Conservation (phyloP, 345 rosid species). For the Populus nigra region DNA sequence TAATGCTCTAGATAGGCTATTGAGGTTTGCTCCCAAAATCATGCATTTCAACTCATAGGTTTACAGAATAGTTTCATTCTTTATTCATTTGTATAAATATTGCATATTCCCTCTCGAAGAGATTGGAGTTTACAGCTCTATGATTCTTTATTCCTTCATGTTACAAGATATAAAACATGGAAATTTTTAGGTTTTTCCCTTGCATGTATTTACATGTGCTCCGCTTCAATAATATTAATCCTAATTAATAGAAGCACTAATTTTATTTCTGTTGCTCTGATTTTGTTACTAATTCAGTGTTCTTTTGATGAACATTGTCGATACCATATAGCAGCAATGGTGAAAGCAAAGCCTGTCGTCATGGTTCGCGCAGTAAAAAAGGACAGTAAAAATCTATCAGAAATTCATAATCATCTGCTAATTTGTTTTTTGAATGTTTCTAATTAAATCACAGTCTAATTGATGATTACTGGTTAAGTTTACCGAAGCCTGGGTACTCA, state of each 20-base stretch:
- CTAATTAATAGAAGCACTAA: not conserved
- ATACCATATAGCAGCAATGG: not conserved
- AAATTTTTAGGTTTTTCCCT: not conserved
- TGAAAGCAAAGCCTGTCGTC: not conserved
- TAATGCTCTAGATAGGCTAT: slow-evolving; percentile 50
- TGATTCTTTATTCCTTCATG: not conserved
- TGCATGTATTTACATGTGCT: not conserved
- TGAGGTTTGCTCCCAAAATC: slow-evolving; percentile 51
- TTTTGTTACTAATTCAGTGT: not conserved
- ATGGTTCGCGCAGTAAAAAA: not conserved
- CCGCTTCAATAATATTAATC: not conserved
- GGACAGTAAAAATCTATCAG: no score
- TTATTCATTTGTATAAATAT: not conserved
- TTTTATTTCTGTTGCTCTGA: not conserved
- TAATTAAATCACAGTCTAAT: no score
- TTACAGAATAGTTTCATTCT: not conserved
- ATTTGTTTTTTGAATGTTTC: no score
- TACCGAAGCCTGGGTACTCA: no score
- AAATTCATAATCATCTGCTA: no score
- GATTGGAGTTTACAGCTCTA: not conserved
- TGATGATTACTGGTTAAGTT: no score
- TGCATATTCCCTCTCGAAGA: not conserved
- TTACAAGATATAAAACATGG: not conserved
- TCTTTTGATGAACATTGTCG: not conserved
- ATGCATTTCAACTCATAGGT: slow-evolving; percentile 17